Conservation (phyloP, 2,329 filamentous ascomycete species). For the Neopestalotiopsis sp. region DNA sequence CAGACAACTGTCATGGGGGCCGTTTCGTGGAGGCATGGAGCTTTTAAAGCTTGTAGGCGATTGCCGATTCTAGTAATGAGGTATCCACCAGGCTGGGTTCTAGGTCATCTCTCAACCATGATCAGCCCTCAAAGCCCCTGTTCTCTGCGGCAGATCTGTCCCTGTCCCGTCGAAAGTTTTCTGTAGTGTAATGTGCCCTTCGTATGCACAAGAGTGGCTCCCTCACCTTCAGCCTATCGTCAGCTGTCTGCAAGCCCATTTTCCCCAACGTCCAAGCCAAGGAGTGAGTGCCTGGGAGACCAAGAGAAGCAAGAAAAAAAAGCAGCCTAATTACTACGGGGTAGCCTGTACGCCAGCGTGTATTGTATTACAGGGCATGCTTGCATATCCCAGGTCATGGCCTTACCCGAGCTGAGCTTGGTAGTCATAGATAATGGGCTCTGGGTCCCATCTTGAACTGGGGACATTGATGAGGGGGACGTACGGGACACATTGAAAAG, state of each 20-base stretch:
- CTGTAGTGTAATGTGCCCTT: not conserved
- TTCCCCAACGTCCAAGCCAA: too few species aligned
- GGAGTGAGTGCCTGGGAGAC: not conserved
- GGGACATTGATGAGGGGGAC: not conserved
- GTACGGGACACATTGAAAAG: not conserved
- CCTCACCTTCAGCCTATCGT: not conserved
- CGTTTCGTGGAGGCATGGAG: not conserved
- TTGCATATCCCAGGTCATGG: too few species aligned
- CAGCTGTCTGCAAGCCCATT: not conserved
- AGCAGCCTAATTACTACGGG: not conserved
- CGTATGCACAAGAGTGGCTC: not conserved
- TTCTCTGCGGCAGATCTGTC: not conserved
- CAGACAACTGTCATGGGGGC: not conserved
- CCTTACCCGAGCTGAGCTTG: not conserved
- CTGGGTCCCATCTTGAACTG: not conserved
- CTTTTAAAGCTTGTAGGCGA: not conserved
- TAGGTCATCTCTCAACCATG: not conserved
- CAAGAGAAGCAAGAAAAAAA: not conserved
- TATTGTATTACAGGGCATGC: too few species aligned
- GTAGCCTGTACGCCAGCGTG: too few species aligned
- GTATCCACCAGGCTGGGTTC: not conserved
- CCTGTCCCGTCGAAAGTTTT: not conserved
- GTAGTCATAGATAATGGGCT: not conserved
- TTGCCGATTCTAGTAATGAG: not conserved
- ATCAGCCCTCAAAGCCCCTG: not conserved